Base-by-base conservation (phyloP, 2,329 filamentous ascomycete species). In the Pseudogymnoascus sp. region DNA sequence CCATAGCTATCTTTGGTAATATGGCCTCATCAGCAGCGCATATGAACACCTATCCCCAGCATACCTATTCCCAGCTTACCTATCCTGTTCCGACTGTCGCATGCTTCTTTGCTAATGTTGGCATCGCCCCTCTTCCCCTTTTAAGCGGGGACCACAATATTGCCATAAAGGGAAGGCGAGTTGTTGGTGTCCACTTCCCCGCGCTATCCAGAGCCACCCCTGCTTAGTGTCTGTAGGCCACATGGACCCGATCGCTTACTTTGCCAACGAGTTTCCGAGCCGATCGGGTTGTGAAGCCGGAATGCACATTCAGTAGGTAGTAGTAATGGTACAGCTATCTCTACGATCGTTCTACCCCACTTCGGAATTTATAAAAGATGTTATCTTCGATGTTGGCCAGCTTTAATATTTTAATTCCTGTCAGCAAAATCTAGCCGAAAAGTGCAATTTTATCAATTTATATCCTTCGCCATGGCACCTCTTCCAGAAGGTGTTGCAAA, bases 401-500 rank as follows among this genome's bases (percentile, higher is more conserved):
- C 45, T 30, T 52, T 33, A 19, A 30, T 30, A 33, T 52, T 52
- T 52, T 52, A 52, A 52, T 52, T 52, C 5, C 30, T 52, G 21
- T 48, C 41, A 33, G 9, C 9, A 52, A 52, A 30, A 30, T 33
- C 23, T 52, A 52, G 5, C 15, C 41, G 26, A 33, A 12, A 30
- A 30, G 5, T 26, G 4, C 30, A n/a, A 19, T 30, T 12, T 3
- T 9, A 30, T 12, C 15, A 33, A 30, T 33, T 56, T 33, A 10
- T n/a, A 58, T 33, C 58, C 57, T 19, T 57, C 34, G 13, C 18
- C 18, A 57, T 38, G 35, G 21, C 55, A 33, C 12, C 55, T 5
- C 37, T 59, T 41, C 57, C 59, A 34, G 30, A 58, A 30, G 28
- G 33, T 19, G 28, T 61, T 21, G 48, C 23, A 37, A 57, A 60